A percentile compares a stretch with the other conserved stretches of the same genome.
phyloP scores from a whole-genome alignment of 176 grass and related monocot genomes.

The Carex scoparia region DNA sequence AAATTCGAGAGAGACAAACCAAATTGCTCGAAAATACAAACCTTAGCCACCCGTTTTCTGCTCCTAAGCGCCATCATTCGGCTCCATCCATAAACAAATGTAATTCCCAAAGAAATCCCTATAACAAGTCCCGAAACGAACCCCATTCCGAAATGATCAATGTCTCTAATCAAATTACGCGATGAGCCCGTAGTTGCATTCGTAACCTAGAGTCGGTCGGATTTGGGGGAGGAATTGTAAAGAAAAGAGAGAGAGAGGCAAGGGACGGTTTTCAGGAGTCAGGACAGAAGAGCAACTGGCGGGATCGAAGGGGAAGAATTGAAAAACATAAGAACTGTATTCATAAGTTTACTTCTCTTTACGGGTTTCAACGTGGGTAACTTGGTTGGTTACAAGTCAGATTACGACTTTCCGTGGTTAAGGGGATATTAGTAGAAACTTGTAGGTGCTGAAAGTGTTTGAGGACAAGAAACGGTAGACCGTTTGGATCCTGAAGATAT shows the following conservation, averaged over 20 bases:
- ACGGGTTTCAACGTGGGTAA: not conserved
- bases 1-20: not conserved
- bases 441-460: not conserved
- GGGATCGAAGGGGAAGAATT: not conserved
- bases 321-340: not conserved
- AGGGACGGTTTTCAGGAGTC: constrained; percentile 8
- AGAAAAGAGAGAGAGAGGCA: not conserved
- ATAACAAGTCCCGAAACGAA: constrained; percentile 76
- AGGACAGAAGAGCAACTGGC: constrained; percentile 19
- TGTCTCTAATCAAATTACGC: not conserved
- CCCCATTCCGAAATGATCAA: constrained; percentile 43
- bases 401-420: not conserved
- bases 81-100: constrained; percentile 64
- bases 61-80: constrained; percentile 59
- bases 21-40: not conserved
- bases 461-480: constrained; percentile 8
- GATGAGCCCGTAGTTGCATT: not conserved
- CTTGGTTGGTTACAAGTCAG: not conserved
- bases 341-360: not conserved
- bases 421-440: not conserved
- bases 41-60: constrained; percentile 56
- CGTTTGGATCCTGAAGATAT: constrained; percentile 10
- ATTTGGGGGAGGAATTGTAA: not conserved
- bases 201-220: not conserved
- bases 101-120: constrained; percentile 66